Percentiles rank a stretch among this genome's conserved stretches.
These are phyloP conservation scores for Termitomyces sp. DNA, from an alignment of 768 basidiomycete species.

Conservation along the genomic window DNA sequence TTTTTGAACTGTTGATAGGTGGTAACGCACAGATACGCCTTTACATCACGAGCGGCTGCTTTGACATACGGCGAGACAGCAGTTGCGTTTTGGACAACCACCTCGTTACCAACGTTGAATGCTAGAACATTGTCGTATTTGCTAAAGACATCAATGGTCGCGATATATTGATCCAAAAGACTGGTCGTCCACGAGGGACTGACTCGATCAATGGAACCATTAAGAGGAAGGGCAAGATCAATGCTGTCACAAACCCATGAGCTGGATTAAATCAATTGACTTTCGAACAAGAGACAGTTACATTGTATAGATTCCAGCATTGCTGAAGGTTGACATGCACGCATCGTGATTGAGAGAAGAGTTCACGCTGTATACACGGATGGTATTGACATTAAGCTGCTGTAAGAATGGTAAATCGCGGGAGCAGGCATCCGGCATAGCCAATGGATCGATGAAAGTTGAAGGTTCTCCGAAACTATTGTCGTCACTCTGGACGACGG, in stretches of 20 bases:
- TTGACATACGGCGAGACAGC: constrained; percentile 76
- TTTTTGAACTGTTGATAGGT: neutral
- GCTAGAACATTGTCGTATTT: constrained; percentile 89
- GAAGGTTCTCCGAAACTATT: constrained; percentile 68
- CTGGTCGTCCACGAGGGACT: constrained; percentile 77
- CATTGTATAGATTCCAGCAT: constrained; percentile 87
- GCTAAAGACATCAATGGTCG: constrained; percentile 72
- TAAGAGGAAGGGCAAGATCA: constrained; percentile 78
- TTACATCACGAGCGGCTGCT: constrained; percentile 85
- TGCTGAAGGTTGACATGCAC: constrained; percentile 76
- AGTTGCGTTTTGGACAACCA: constrained; percentile 46
- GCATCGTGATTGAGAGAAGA: constrained; percentile 77
- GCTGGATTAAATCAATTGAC: neutral
- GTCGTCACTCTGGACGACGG: constrained; percentile 37
- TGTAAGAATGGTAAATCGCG: constrained; percentile 78
- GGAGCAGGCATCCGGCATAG: constrained; percentile 57
- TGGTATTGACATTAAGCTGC: constrained; percentile 71
- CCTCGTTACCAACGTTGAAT: constrained; percentile 90
- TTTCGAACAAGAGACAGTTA: constrained; percentile 29
- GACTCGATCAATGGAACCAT: constrained; percentile 76
- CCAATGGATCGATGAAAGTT: constrained; percentile 76
- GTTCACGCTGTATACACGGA: constrained; percentile 86
- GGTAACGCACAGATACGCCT: constrained; percentile 70
- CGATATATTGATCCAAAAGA: constrained; percentile 70
- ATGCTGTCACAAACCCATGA: constrained; percentile 42